Evolutionary conservation across 2,329 filamentous ascomycete genomes (phyloP).

Genomic region (Nothophoma quercina): DNA sequence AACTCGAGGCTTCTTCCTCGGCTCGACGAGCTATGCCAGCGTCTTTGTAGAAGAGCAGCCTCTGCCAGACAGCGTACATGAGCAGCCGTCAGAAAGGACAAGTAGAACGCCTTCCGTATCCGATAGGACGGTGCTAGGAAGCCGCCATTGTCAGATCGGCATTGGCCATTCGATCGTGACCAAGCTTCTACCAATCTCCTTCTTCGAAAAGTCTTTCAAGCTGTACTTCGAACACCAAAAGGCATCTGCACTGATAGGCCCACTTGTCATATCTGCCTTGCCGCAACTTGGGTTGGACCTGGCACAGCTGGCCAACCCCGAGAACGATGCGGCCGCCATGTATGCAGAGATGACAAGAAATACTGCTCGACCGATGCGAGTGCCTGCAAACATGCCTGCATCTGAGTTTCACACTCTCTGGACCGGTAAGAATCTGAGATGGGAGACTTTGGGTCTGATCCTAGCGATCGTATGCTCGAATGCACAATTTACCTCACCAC

Average conservation of each 20-base stretch:
- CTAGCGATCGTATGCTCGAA: conserved; percentile 38
- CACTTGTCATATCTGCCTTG: conserved; percentile 40
- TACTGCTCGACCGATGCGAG: conserved; percentile 40
- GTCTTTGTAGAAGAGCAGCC: conserved; percentile 44
- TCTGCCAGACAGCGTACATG: conserved; percentile 40
- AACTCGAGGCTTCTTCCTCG: conserved; percentile 41
- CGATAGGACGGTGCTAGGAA: conserved; percentile 26
- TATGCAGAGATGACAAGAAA: conserved; percentile 45
- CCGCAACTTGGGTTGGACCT: conserved; percentile 43
- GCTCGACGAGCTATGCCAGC: conserved; percentile 48
- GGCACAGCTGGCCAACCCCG: conserved; percentile 29
- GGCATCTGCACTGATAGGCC: conserved; percentile 37
- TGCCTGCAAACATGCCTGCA: conserved; percentile 39
- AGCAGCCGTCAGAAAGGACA: conserved; percentile 37
- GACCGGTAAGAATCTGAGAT: conserved; percentile 45
- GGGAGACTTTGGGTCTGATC: conserved; percentile 45
- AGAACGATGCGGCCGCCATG: conserved; percentile 27
- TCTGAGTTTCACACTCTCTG: conserved; percentile 45
- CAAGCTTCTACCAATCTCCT: conserved; percentile 37
- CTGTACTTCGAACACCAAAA: conserved; percentile 39
- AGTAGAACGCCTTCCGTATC: conserved; percentile 32
- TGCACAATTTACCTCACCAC: conserved; percentile 41
- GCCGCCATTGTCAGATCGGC: conserved; percentile 40
- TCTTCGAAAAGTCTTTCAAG: conserved; percentile 38
- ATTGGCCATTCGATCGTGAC: conserved; percentile 40